phyloP scores from a whole-genome alignment of 2,329 filamentous ascomycete genomes.

The Aspergillus ochraceus region DNA sequence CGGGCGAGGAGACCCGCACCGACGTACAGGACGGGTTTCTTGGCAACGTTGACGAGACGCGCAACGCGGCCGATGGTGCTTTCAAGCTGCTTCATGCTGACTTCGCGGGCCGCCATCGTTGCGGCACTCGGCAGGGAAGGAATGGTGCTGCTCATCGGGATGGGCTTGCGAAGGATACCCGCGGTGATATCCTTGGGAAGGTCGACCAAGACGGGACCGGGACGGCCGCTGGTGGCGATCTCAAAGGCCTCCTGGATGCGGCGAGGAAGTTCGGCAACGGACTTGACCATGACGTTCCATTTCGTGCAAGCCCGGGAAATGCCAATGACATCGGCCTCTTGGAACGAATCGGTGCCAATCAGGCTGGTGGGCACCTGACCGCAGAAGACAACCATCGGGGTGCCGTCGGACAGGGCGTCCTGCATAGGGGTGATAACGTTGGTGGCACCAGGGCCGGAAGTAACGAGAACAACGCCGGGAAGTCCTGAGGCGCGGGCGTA shows the following conservation, averaged over 20 bases:
- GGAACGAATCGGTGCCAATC: conserved; percentile 95
- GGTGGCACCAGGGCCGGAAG: conserved; percentile 92
- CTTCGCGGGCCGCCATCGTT: conserved; percentile 73
- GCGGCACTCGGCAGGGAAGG: conserved; percentile 84
- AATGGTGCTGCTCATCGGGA: conserved; percentile 72
- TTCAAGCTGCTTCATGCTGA: conserved; percentile 71
- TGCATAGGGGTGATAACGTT: conserved; percentile 97
- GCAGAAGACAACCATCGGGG: conserved; percentile 91
- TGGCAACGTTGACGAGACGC: conserved; percentile 78
- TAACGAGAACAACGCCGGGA: conserved; percentile 94
- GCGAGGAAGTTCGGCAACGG: conserved; percentile 84
- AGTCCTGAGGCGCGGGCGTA: conserved; percentile 92
- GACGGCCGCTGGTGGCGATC: conserved; percentile 90
- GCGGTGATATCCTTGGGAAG: conserved; percentile 96
- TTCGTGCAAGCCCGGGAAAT: conserved; percentile 96
- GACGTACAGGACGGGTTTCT: conserved; percentile 94
- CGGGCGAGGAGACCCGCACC: conserved; percentile 84
- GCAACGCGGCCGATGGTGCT: conserved; percentile 75
- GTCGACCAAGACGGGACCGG: conserved; percentile 92
- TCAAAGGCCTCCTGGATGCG: conserved; percentile 98
- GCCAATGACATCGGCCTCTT: conserved; percentile 91
- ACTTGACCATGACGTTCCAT: conserved; percentile 99
- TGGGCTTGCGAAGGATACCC: conserved; percentile 76
- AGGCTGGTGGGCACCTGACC: conserved; percentile 88
- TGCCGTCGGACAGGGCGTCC: conserved; percentile 92